Conservation (phyloP, 345 rosid species). For the Erucastrum elatum region DNA sequence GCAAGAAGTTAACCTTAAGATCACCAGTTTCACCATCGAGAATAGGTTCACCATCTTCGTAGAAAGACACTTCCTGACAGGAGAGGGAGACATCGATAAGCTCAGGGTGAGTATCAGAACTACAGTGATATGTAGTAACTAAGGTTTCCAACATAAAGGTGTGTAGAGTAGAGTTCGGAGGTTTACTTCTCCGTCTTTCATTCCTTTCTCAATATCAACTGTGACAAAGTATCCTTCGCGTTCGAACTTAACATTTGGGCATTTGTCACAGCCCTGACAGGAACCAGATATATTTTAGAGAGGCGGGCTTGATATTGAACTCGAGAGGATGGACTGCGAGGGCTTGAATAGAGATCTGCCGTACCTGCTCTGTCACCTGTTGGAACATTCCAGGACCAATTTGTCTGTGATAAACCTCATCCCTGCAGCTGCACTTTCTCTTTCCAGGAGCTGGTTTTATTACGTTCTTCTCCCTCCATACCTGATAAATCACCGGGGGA, state of each 20-base stretch:
- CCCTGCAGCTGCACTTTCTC: conserved; percentile 93
- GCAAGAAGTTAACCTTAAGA: conserved; percentile 63
- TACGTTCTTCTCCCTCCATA: conserved; percentile 96
- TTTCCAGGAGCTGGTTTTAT: conserved; percentile 95
- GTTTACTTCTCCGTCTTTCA: conserved; percentile 97
- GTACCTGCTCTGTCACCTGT: conserved; percentile 97
- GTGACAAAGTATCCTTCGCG: conserved; percentile 85
- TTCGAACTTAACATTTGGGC: conserved; percentile 89
- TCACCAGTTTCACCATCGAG: conserved; percentile 98
- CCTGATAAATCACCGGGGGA: too few relatives aligned
- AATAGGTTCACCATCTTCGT: conserved; percentile 94
- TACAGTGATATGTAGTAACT: neutral
- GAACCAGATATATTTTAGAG: conserved; percentile 9
- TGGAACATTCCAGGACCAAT: conserved; percentile 99
- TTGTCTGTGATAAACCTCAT: conserved; percentile 96
- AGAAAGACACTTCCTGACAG: conserved; percentile 96
- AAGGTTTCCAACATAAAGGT: neutral
- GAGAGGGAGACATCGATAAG: too few relatives aligned
- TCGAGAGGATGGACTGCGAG: neutral
- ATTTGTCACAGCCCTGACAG: conserved; percentile 89
- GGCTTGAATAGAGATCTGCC: neutral
- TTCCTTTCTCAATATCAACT: conserved; percentile 98
- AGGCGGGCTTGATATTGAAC: neutral
- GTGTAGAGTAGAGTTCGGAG: neutral
- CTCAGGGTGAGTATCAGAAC: too few relatives aligned